These are phyloP conservation scores for Coniferiporia sulphurascens DNA, from an alignment of 1,284 basidiomycete genomes.

Conservation along the genomic window DNA sequence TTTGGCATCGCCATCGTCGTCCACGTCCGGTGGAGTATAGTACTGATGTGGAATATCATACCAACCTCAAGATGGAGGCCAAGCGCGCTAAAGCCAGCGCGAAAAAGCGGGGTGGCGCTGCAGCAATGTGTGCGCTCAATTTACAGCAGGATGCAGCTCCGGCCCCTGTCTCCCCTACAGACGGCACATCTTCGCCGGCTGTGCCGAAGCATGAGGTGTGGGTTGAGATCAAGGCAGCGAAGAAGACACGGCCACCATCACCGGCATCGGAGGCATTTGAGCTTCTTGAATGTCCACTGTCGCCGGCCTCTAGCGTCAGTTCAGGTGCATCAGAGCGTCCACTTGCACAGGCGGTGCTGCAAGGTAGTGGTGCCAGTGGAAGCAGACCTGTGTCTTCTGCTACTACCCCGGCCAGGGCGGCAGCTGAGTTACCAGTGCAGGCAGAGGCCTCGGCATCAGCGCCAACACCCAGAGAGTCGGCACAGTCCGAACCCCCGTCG, in stretches of 20 bases:
- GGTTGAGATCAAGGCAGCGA: slow-evolving; percentile 25
- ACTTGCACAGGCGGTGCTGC: slow-evolving; percentile 50
- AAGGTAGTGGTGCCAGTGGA: slow-evolving; percentile 37
- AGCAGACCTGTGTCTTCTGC: slow-evolving; percentile 28
- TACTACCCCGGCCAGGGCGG: slow-evolving; percentile 17
- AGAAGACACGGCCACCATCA: slow-evolving; percentile 16
- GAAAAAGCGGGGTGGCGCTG: slow-evolving; percentile 52
- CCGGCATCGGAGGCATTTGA: slow-evolving; percentile 33
- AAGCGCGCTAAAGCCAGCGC: slow-evolving; percentile 46
- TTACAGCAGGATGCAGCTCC: slow-evolving; percentile 5
- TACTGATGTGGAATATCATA: slow-evolving; percentile 64
- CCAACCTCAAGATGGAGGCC: slow-evolving; percentile 47
- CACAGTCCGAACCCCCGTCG: slow-evolving; percentile 4
- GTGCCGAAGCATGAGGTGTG: slow-evolving; percentile 40
- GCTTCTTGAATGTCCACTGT: slow-evolving; percentile 35
- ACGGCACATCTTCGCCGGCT: slow-evolving; percentile 47
- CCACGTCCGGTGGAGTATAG: slow-evolving; percentile 75
- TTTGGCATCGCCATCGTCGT: slow-evolving; percentile 76
- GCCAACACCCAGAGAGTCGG: background rate
- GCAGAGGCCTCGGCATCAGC: slow-evolving; percentile 1
- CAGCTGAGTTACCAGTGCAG: slow-evolving; percentile 18
- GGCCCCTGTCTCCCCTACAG: slow-evolving; percentile 12
- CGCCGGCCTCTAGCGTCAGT: slow-evolving; percentile 56
- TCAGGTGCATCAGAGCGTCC: slow-evolving; percentile 69
- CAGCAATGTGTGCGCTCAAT: slow-evolving; percentile 38